Base-by-base conservation (phyloP, 2,329 filamentous ascomycete species). In the Chalara sp. region DNA sequence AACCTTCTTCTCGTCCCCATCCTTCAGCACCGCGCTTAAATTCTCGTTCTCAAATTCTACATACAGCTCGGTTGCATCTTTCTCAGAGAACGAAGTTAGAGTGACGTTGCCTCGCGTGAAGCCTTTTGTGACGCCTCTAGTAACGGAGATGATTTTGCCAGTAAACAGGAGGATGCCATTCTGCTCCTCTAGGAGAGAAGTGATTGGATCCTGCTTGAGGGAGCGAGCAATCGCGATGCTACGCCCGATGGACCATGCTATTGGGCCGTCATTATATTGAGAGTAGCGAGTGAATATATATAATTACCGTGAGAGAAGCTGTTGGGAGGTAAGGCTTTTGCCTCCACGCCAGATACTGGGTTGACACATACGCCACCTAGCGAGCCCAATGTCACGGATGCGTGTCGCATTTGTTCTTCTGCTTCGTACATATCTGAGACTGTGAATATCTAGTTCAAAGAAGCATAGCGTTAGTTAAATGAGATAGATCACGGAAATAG, bases 231-330 rank as follows among this genome's bases (percentile, higher is more conserved):
- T 67, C 10, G 74, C 76, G 30, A 84, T 80, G 6, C 77, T 79
- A 4, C 81, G 71, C 0, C 82, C 81, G 32, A 86, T 84, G 35
- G 67, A 62, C 72, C 72, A 75, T 33, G 62, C 62, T 61, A n/a
- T 31, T 28, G 2, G 35, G 21, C 21, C 21, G 21, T 21, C 21
- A 21, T 21, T 21, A 21, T 21, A 21, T 21, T 21, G 21, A 21
- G 21, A 21, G 21, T 21, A 21, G 21, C 21, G 3, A 21, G 3
- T 21, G 21, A 21, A 21, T 21, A 3, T 21, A 46, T 12, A 32
- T 29, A 46, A 50, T 31, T 51, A 61, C 59, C 61, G 44, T 61
- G 58, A 30, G 61, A 63, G 53, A 60, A 63, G 43, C 59, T 62
- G 49, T 64, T 64, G 6, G 53, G 50, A 1, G 62, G 62, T 33